A percentile compares a stretch with the other conserved stretches of the same genome.
phyloP scores from a whole-genome alignment of 1,284 basidiomycete genomes.

The Phaffia rhodozyma region DNA sequence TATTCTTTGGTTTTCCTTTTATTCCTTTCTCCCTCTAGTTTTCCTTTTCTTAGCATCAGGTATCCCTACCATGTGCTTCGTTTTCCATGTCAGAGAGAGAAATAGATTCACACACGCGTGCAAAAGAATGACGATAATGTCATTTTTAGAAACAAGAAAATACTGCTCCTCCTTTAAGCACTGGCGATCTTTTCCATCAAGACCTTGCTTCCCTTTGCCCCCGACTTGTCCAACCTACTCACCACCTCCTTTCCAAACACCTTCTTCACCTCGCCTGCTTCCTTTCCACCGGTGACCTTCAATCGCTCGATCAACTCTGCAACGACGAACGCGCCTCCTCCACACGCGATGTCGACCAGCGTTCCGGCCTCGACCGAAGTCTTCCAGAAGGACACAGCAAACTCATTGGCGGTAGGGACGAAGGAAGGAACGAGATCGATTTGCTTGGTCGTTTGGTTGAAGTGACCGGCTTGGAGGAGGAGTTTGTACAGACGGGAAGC shows the following conservation, averaged over 20 bases:
- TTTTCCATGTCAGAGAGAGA: no score
- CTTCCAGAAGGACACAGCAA: conserved; percentile 48
- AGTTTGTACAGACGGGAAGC: conserved; percentile 70
- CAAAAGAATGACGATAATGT: no score
- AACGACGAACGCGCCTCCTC: conserved; percentile 62
- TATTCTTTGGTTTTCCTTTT: no score
- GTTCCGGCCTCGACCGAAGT: conserved; percentile 38
- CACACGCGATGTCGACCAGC: conserved; percentile 48
- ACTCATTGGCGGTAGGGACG: conserved; percentile 45
- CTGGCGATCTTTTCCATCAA: conserved; percentile 29
- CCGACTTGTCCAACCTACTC: conserved; percentile 17
- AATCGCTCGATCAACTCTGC: conserved; percentile 61
- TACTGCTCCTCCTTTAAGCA: no score
- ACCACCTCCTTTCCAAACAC: conserved; percentile 42
- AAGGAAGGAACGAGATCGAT: conserved; percentile 42
- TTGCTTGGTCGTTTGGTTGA: conserved; percentile 47
- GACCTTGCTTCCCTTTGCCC: conserved; percentile 32
- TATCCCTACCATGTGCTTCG: no score
- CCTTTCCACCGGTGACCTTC: conserved; percentile 28
- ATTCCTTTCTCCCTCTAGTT: no score
- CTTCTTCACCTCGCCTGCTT: conserved; percentile 40
- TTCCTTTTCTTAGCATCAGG: no score
- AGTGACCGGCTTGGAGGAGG: conserved; percentile 79
- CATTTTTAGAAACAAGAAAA: no score
- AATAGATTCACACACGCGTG: no score